phyloP scores from a whole-genome alignment of 2,329 filamentous ascomycete species.

The Sordariomycetes sp. region DNA sequence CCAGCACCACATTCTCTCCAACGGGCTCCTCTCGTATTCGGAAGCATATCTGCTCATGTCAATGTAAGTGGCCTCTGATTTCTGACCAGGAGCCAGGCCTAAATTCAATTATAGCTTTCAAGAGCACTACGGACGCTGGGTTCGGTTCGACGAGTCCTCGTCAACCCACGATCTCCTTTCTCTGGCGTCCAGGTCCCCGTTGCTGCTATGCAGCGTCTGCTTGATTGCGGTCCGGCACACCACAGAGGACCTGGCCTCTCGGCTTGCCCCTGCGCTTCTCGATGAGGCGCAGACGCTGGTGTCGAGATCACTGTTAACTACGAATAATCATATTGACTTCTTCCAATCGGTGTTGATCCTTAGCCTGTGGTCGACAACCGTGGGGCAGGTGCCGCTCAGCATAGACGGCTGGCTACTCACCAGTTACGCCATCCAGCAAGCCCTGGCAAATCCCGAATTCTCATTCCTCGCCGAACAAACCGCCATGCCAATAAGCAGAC shows the following conservation, averaged over 20 bases:
- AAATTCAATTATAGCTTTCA: slow-evolving; percentile 11
- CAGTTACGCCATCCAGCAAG: slow-evolving; percentile 14
- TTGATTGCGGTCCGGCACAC: slow-evolving; percentile 15
- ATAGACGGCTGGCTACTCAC: slow-evolving; percentile 17
- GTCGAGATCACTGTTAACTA: slow-evolving; percentile 7
- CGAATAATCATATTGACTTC: slow-evolving; percentile 11
- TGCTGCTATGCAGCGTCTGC: slow-evolving; percentile 14
- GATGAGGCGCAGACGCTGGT: slow-evolving; percentile 13
- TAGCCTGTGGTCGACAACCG: slow-evolving; percentile 16
- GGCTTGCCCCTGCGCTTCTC: slow-evolving; percentile 12
- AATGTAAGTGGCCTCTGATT: slow-evolving; percentile 9
- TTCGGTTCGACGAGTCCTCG: slow-evolving; percentile 11
- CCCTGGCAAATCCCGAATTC: slow-evolving; percentile 12
- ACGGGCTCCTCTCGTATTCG: slow-evolving; percentile 8
- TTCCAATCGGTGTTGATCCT: slow-evolving; percentile 15
- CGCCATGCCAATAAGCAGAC: not conserved
- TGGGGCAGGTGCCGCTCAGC: slow-evolving; percentile 14
- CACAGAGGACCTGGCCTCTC: slow-evolving; percentile 12
- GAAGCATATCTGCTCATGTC: slow-evolving; percentile 11
- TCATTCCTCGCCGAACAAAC: not conserved
- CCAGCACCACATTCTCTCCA: slow-evolving; percentile 11
- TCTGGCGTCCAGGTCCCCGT: slow-evolving; percentile 8
- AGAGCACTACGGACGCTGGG: slow-evolving; percentile 15
- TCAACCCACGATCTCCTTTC: slow-evolving; percentile 7
- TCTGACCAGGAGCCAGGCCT: not conserved